Conservation (phyloP, 805 yeast species). For the Hanseniaspora osmophila region DNA sequence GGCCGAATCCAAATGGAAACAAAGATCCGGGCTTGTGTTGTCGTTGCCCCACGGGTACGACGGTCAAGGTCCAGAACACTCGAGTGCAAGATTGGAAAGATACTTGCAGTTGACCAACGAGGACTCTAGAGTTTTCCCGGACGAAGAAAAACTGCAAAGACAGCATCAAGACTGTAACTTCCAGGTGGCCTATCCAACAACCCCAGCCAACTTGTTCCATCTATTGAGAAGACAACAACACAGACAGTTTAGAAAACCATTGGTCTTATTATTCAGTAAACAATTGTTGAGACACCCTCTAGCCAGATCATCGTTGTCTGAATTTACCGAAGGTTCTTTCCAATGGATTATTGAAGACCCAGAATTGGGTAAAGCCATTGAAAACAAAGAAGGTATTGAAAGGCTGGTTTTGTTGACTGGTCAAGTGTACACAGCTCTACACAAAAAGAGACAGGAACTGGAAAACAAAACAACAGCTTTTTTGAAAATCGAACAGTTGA, state of each 20-base stretch:
- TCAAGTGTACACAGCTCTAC: conserved; percentile 87
- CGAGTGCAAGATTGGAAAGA: conserved; percentile 94
- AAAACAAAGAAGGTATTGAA: conserved; percentile 69
- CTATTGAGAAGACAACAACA: conserved; percentile 97
- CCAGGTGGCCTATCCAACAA: conserved; percentile 96
- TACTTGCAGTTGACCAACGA: conserved; percentile 91
- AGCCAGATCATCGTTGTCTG: conserved; percentile 73
- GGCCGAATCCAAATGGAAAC: conserved; percentile 98
- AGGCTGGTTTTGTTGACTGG: conserved; percentile 77
- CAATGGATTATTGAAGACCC: conserved; percentile 91
- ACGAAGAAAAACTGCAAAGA: conserved; percentile 75
- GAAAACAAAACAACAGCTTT: conserved; percentile 77
- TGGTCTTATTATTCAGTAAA: conserved; percentile 80
- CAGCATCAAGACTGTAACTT: conserved; percentile 98
- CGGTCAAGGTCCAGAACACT: conserved; percentile 99
- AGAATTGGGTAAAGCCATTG: conserved; percentile 68
- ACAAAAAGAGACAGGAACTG: conserved; percentile 70
- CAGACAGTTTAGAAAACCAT: conserved; percentile 93
- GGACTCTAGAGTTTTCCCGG: conserved; percentile 89
- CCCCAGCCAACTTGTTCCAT: conserved; percentile 95
- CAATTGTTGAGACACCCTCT: conserved; percentile 91
- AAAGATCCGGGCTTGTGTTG: conserved; percentile 89
- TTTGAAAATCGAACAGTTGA: conserved; percentile 82
- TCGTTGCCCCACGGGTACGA: conserved; percentile 98
- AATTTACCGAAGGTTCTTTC: conserved; percentile 86